Evolutionary conservation across 352 stramenopile species (phyloP).

Genomic region (Thraustochytrium striatum): DNA sequence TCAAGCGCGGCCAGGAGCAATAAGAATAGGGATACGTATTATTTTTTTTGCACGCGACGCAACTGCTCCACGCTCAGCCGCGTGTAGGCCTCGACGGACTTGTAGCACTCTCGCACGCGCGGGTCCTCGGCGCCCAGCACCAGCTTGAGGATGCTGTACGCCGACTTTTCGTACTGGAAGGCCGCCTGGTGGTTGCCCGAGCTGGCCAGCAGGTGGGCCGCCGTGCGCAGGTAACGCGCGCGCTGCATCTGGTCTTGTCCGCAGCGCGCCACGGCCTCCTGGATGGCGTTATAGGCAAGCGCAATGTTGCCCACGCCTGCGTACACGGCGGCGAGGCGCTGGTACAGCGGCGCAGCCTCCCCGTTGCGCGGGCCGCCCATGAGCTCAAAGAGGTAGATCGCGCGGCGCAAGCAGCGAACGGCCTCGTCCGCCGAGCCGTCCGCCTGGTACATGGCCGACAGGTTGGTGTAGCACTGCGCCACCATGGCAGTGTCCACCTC

Average conservation of each 20-base stretch:
- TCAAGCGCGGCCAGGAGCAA: slow-evolving; percentile 45
- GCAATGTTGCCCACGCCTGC: slow-evolving; percentile 77
- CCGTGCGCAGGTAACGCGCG: slow-evolving; percentile 4
- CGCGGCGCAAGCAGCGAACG: slow-evolving; percentile 78
- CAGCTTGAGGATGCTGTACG: slow-evolving; percentile 35
- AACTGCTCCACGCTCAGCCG: slow-evolving; percentile 12
- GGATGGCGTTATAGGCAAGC: slow-evolving; percentile 68
- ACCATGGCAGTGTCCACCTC: slow-evolving; percentile 87
- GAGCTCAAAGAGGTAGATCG: slow-evolving; percentile 87
- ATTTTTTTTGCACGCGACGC: too few relatives aligned
- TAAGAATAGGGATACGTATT: too few relatives aligned
- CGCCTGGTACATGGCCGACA: slow-evolving; percentile 82
- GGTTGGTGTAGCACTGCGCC: slow-evolving; percentile 77
- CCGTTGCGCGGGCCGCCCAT: slow-evolving; percentile 78
- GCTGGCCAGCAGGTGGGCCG: not conserved
- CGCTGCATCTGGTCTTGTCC: slow-evolving; percentile 31
- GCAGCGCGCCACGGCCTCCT: slow-evolving; percentile 14
- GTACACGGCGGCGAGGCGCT: slow-evolving; percentile 90
- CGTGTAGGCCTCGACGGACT: slow-evolving; percentile 14
- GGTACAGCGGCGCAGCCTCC: slow-evolving; percentile 81
- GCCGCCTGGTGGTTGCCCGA: not conserved
- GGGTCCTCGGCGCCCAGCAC: not conserved
- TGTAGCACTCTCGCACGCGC: not conserved
- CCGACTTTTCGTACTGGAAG: slow-evolving; percentile 28
- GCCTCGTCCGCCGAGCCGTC: slow-evolving; percentile 74